A percentile compares a stretch with the other conserved stretches of the same genome.
phyloP scores from a whole-genome alignment of 768 basidiomycete genomes.

The Trametes sanguinea region DNA sequence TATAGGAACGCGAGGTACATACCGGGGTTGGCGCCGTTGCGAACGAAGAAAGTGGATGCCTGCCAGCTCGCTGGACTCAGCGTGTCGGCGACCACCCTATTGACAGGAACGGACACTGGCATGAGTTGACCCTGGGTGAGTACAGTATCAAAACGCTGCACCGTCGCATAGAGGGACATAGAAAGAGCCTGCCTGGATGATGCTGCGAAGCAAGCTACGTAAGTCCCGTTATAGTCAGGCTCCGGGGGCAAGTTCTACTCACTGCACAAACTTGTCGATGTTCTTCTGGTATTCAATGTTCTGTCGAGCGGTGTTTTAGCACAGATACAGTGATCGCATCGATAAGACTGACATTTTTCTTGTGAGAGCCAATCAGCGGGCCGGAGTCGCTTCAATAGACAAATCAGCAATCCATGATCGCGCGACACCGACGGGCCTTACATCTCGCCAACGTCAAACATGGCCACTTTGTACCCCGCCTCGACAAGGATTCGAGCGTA shows the following conservation, averaged over 20 bases:
- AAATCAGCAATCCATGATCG: background rate
- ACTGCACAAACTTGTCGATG: slow-evolving; percentile 36
- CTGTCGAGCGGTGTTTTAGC: background rate
- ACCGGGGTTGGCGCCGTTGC: slow-evolving; percentile 3
- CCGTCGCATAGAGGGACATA: background rate
- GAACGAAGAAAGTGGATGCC: background rate
- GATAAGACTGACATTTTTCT: slow-evolving; percentile 32
- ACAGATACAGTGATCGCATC: background rate
- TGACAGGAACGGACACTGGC: slow-evolving; percentile 1
- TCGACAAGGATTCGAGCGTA: slow-evolving; percentile 31
- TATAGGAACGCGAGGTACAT: background rate
- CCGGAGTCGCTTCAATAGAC: background rate
- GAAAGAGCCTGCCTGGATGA: background rate
- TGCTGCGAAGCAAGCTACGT: background rate
- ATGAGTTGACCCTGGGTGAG: slow-evolving; percentile 10
- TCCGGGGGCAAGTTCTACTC: background rate
- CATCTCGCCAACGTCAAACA: slow-evolving; percentile 20
- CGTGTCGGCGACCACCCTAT: background rate
- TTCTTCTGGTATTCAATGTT: slow-evolving; percentile 36
- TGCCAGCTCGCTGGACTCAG: slow-evolving; percentile 2
- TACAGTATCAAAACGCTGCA: background rate
- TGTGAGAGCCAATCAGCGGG: slow-evolving; percentile 23
- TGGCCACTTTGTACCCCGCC: slow-evolving; percentile 16
- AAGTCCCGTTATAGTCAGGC: background rate
- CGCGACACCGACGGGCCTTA: background rate